These are phyloP conservation scores for Coleophoma cylindrospora DNA, from an alignment of 2,329 filamentous ascomycete genomes.

Conservation along the genomic window DNA sequence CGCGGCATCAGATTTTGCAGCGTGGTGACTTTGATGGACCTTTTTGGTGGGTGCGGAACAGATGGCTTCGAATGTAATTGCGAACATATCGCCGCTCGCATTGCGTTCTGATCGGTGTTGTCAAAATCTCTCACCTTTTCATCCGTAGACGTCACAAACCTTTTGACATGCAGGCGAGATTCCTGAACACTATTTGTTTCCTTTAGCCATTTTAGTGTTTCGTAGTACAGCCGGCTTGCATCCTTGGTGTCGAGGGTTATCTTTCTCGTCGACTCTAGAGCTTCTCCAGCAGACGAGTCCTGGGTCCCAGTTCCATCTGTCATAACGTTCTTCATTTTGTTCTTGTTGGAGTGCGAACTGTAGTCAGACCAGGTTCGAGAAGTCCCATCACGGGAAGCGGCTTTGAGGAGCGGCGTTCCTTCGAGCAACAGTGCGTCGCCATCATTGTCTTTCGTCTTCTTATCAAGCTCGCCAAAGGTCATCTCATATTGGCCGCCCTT, in stretches of 20 bases:
- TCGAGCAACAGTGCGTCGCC: conserved; percentile 35
- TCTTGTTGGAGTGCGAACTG: background rate
- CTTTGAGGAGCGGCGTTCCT: conserved; percentile 39
- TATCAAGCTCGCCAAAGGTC: conserved; percentile 36
- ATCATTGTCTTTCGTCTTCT: conserved; percentile 28
- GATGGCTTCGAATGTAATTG: conserved; percentile 41
- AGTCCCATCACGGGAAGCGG: conserved; percentile 30
- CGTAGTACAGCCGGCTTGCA: conserved; percentile 35
- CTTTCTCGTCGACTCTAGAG: conserved; percentile 33
- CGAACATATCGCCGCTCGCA: conserved; percentile 44
- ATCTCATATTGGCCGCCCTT: conserved; percentile 47
- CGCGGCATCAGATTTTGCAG: conserved; percentile 37
- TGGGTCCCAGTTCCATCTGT: conserved; percentile 33
- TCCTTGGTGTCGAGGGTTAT: conserved; percentile 38
- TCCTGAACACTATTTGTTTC: conserved; percentile 33
- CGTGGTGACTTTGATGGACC: conserved; percentile 43
- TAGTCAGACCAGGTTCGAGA: background rate
- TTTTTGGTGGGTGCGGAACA: conserved; percentile 42
- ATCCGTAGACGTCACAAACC: conserved; percentile 8
- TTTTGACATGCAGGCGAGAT: conserved; percentile 24
- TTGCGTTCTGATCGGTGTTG: conserved; percentile 33
- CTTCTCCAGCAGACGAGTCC: conserved; percentile 28
- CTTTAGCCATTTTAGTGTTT: conserved; percentile 33
- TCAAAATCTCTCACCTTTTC: conserved; percentile 27
- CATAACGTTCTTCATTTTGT: conserved; percentile 26